Base-by-base conservation (phyloP, 805 yeast species). In the Wickerhamiella domercqiae region DNA sequence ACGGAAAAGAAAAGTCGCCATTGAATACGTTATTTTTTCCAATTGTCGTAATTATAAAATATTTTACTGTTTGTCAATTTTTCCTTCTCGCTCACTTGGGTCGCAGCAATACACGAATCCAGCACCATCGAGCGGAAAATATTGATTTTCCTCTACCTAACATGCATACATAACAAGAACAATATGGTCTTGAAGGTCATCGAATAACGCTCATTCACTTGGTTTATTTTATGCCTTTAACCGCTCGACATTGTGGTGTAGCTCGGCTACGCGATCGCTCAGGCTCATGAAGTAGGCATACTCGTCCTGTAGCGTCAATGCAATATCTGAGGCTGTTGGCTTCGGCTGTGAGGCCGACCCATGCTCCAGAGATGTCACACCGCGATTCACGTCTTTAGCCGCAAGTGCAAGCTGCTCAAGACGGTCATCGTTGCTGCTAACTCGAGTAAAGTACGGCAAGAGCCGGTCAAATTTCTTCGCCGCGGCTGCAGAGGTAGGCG, bases 181-280 rank as follows among this genome's bases (percentile, higher is more conserved):
- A n/a, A n/a, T n/a, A n/a, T n/a, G n/a, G n/a, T n/a, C n/a, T n/a
- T n/a, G n/a, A n/a, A n/a, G n/a, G n/a, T n/a, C n/a, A n/a, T n/a
- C n/a, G n/a, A n/a, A n/a, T n/a, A n/a, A n/a, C n/a, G n/a, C n/a
- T n/a, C n/a, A n/a, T n/a, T n/a, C n/a, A n/a, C n/a, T n/a, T n/a
- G n/a, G n/a, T n/a, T n/a, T n/a, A n/a, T n/a, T n/a, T 13, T 24
- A 24, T 9, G 26, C 26, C 26, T 24, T 24, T 13, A 9, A 24
- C 26, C 26, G 16, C 33, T 46, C 38, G 2, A 46, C 67, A 13
- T 61, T 59, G 37, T 68, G 73, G 53, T 78, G 86, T 26, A 76
- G 59, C 49, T 74, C 81, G 3, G 86, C 84, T 50, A 78, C 72
- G 16, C 69, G 64, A 49, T 76, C 79, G 38, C 82, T 75, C 36